Conservation (phyloP, 1,284 basidiomycete species). For the Marasmius sp. region DNA sequence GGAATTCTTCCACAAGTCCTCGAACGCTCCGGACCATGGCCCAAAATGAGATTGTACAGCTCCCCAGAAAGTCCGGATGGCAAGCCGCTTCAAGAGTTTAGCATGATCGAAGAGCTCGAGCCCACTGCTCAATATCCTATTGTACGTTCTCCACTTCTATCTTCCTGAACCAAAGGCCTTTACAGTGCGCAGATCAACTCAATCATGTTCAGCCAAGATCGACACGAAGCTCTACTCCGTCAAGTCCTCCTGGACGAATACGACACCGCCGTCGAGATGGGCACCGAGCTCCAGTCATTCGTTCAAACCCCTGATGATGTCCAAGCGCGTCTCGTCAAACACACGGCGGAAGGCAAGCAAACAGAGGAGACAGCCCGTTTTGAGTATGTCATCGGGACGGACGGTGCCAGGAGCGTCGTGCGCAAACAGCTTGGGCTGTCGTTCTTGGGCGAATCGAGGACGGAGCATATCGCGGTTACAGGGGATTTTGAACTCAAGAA, state of each 20-base stretch:
- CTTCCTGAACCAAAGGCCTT: neutral
- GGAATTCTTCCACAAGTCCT: neutral
- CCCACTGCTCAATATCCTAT: slow-evolving; percentile 6
- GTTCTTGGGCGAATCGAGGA: slow-evolving; percentile 43
- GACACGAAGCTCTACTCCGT: slow-evolving; percentile 30
- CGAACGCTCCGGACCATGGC: neutral
- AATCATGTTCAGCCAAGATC: slow-evolving; percentile 30
- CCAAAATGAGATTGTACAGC: slow-evolving; percentile 8
- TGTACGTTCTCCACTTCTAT: neutral
- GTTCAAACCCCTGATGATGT: slow-evolving; percentile 28
- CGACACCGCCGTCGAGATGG: slow-evolving; percentile 29
- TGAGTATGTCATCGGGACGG: slow-evolving; percentile 34
- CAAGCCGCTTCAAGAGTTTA: neutral
- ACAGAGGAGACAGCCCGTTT: slow-evolving; percentile 17
- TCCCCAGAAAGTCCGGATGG: slow-evolving; percentile 12
- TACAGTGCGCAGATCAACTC: slow-evolving; percentile 16
- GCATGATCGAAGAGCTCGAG: neutral
- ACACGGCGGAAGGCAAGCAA: slow-evolving; percentile 12
- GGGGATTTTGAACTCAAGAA: slow-evolving; percentile 39
- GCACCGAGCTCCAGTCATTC: slow-evolving; percentile 28
- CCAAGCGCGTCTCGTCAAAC: slow-evolving; percentile 22
- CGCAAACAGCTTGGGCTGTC: slow-evolving; percentile 42
- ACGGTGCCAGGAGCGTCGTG: slow-evolving; percentile 36
- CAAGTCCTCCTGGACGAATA: slow-evolving; percentile 21
- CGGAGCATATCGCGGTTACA: slow-evolving; percentile 30